Base-by-base conservation (phyloP, 2,329 filamentous ascomycete genomes). In the Chaetomium olivaceum region DNA sequence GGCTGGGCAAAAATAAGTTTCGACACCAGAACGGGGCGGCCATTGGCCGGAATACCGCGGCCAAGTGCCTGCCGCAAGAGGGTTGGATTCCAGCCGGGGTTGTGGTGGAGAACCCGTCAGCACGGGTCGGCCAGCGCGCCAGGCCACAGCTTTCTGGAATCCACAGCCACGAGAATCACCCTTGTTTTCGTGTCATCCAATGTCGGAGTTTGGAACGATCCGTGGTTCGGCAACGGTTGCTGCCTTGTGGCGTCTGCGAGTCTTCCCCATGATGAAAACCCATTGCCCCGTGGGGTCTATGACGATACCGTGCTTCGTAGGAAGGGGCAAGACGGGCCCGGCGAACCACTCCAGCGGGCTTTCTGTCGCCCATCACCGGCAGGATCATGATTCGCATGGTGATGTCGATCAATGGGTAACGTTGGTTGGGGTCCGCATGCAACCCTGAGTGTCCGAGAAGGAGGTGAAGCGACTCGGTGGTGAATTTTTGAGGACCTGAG, bases 1-100 rank as follows among this genome's bases (percentile, higher is more conserved):
- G 66, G 67, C 68, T 62, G 67, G 65, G 67, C 66, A 68, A 69
- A 70, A 69, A 68, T 67, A 68, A 65, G 58, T 43, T 48, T 52
- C 29, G 21, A 29, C 14, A 48, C 21, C 36, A 6, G 25, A 64
- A n/a, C 19, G 21, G n/a, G 16, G 19, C 58, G 33, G 50, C 39
- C 61, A 72, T 72, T 73, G 71, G 71, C 61, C 65, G 60, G 48
- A 50, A 64, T 72, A 67, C 69, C 58, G 64, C 48, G 60, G 43
- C 62, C 57, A 55, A 58, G 55, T 29, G 43, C 61, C 43, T 51
- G 51, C 19, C 27, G 25, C 51, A 29, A 62, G 64, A 66, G 65
- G 67, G 67, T 46, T 50, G 67, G 58, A 67, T 64, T 46, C 43
- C n/a, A 12, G 12, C 8, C 59, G 54, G 33, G 50, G 5, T 29